phyloP scores from a whole-genome alignment of 495 filamentous ascomycete genomes.

The Symbiotaphrina buchneri region DNA sequence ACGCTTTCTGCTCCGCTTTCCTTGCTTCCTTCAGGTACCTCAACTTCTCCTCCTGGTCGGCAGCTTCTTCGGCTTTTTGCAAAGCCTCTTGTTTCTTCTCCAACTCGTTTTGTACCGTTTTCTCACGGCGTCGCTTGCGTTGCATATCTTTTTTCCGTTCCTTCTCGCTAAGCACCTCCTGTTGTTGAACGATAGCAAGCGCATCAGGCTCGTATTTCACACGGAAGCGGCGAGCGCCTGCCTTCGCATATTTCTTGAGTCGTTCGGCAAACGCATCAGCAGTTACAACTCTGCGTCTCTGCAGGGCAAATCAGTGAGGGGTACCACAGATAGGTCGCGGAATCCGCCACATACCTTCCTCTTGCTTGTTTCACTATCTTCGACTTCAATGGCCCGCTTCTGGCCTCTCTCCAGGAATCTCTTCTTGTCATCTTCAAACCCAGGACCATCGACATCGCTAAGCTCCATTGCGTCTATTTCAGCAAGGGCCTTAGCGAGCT shows the following conservation, averaged over 20 bases:
- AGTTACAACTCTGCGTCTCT: constrained; percentile 32
- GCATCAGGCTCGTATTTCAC: constrained; percentile 41
- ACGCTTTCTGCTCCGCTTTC: constrained; percentile 70
- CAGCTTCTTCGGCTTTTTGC: constrained; percentile 44
- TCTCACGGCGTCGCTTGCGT: constrained; percentile 86
- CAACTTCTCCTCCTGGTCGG: constrained; percentile 56
- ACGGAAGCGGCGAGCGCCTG: constrained; percentile 29
- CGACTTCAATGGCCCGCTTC: constrained; percentile 39
- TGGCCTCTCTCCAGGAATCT: constrained; percentile 25
- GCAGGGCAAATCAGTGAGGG: constrained; percentile 6
- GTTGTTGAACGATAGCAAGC: constrained; percentile 63
- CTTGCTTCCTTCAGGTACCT: constrained; percentile 62
- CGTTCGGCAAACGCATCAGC: constrained; percentile 24
- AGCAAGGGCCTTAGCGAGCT: constrained; percentile 37
- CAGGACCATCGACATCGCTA: constrained; percentile 41
- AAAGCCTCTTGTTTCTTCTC: constrained; percentile 71
- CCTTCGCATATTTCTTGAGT: constrained; percentile 28
- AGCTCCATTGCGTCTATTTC: constrained; percentile 44
- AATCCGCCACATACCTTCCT: constrained; percentile 25
- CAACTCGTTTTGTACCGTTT: constrained; percentile 69
- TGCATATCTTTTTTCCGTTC: constrained; percentile 99
- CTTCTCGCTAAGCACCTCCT: constrained; percentile 84
- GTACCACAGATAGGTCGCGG: constrained; percentile 4
- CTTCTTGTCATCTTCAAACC: constrained; percentile 32
- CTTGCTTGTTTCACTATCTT: constrained; percentile 28